Base-by-base conservation (phyloP, 192 early-diverging fungal genomes). In the Irineochytrium annulatum region DNA sequence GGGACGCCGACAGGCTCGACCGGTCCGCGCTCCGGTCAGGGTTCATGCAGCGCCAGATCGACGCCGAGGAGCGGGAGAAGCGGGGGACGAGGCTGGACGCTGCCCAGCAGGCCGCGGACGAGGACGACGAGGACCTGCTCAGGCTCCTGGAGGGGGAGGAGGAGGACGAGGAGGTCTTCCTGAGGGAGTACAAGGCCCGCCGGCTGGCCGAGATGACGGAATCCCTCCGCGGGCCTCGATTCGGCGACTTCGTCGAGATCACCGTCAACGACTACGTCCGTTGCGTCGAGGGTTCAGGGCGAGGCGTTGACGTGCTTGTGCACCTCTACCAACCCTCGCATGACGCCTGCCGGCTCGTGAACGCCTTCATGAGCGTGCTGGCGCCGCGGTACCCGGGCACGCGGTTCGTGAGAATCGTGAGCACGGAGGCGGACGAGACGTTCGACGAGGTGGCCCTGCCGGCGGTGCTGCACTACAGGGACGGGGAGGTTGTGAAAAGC, bases 371-470 rank as follows among this genome's bases (percentile, higher is more conserved):
- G 43, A 67, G 73, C n/a, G 74, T 72, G 55, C 71, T 94, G 5
- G 90, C 92, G 0, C 39, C 55, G 20, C 78, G 84, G 68, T 86
- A 93, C 72, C 82, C 83, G 17, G 68, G 82, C 2, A 85, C 84
- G 39, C 96, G 97, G 77, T 96, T 97, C 75, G 69, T 89, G 49
- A 88, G 89, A 60, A 97, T 97, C 60, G 75, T 91, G 30, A 83
- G 85, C 4, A 70, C 70, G 1, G 52, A 68, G 43, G 81, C 81
- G 2, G 79, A 83, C 55, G 49, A 62, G 27, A 55, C 53, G 3
- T 81, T 83, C 62, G 81, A 83, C 60, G 59, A 61, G 8, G 63
- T 83, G 19, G 76, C 77, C 2, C 51, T 80, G 49, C 81, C 81
- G 11, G 69, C 75, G 0, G 30, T 83, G 26, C 49, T 83, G 20